These are phyloP conservation scores for Jimgerdemannia flammicorona DNA, from an alignment of 192 early-diverging fungal species.

Conservation along the genomic window DNA sequence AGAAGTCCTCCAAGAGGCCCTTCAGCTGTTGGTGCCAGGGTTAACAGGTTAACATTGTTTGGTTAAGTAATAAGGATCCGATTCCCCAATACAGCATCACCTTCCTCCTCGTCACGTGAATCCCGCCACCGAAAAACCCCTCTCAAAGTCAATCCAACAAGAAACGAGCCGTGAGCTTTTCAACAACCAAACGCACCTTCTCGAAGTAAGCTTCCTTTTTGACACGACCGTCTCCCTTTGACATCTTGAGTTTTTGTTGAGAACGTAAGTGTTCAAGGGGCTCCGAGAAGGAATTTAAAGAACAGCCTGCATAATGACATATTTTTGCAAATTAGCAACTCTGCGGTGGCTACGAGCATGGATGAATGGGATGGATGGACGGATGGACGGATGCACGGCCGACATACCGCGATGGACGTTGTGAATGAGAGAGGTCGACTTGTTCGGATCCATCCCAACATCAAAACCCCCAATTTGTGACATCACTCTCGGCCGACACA, in stretches of 20 bases:
- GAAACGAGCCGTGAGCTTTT: no score
- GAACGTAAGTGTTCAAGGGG: conserved; percentile 55
- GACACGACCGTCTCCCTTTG: conserved; percentile 89
- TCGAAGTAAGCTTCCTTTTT: conserved; percentile 97
- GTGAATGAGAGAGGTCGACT: background rate
- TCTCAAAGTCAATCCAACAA: no score
- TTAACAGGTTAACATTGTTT: no score
- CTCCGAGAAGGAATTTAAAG: conserved; percentile 40
- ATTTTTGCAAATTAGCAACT: no score
- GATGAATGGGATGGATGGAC: background rate
- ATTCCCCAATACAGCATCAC: background rate
- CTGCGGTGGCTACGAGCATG: background rate
- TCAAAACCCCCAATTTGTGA: background rate
- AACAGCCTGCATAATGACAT: conserved; percentile 4
- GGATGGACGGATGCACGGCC: background rate
- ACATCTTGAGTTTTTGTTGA: conserved; percentile 65
- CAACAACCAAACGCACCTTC: conserved; percentile 34
- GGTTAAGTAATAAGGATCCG: no score
- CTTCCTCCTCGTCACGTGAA: background rate
- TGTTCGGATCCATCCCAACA: background rate
- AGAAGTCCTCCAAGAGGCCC: conserved; percentile 82
- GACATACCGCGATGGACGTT: background rate
- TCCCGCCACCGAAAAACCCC: background rate
- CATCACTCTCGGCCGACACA: no score
- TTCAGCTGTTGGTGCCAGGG: conserved; percentile 51